Base-by-base conservation (phyloP, 495 filamentous ascomycete species). In the Lasiosphaeria miniovina region DNA sequence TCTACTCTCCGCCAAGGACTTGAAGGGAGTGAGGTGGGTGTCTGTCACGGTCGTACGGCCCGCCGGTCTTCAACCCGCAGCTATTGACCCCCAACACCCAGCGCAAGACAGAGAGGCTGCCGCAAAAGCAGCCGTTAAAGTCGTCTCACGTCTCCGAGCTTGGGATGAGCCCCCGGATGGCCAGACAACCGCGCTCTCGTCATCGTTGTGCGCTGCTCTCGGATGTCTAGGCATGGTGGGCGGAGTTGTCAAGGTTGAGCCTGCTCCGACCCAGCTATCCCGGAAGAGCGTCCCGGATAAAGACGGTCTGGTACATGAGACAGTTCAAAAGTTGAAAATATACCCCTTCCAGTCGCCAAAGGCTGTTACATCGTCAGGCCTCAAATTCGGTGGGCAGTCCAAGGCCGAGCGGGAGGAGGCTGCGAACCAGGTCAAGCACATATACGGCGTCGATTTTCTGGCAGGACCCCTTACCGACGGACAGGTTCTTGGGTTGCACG, bases 161-260 rank as follows among this genome's bases (percentile, higher is more conserved):
- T 98, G 95, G 95, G 84, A 92, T 38, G 89, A 95, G 66, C 89
- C 91, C 0, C 93, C 93, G 4, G 89, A 95, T 65, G 84, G 81
- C 33, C 83, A 85, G 52, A 90, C 93, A 58, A 81, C 81, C 60
- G 89, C 88, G 15, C 79, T 98, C 36, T 97, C 94, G 11, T 81
- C 86, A 2, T 68, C 86, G 4, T 74, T 98, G 7, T 92, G 89
- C 66, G 82, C 83, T 6, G 80, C 86, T 4, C 80, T 98, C 36
- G 83, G 84, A 9, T 83, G 83, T 34, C 74, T 84, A 41, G 85
- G 84, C 4, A 79, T 96, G 32, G 89, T 96, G 24, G 94, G 94
- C n/a, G 91, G 91, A 14, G 84, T 97, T 58, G 79, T 94, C 38
- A 88, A 91, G 51, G 75, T 98, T 14, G 90, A 96, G 66, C 84